Evolutionary conservation across 1,284 basidiomycete species (phyloP).

Genomic region (Xanthoconium separans): DNA sequence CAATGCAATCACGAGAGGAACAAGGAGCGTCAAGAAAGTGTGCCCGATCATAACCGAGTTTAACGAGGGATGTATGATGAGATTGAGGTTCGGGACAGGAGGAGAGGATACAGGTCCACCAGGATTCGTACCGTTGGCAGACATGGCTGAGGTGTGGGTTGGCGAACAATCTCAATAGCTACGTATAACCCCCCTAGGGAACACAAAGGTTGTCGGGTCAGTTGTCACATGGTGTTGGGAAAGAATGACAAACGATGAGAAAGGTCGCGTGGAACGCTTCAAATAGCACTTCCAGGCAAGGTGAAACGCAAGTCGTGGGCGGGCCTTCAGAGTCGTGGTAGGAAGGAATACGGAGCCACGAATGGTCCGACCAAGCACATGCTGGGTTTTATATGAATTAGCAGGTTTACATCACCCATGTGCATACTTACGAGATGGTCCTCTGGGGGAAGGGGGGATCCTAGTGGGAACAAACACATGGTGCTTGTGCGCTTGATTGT

Average conservation of each 20-base stretch:
- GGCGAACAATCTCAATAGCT: not conserved
- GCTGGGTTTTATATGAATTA: conserved; percentile 5
- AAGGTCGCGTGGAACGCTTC: not conserved
- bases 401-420: not conserved
- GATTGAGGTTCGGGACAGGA: not conserved
- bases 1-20: conserved; percentile 31
- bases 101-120: conserved; percentile 10
- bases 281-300: not conserved
- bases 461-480: not conserved
- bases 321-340: not conserved
- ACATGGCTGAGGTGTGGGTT: conserved; percentile 13
- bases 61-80: conserved; percentile 17
- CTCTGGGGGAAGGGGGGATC: no score
- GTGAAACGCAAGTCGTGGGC: not conserved
- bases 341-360: not conserved
- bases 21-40: conserved; percentile 28
- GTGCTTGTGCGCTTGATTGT: no score
- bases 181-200: not conserved
- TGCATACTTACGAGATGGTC: not conserved
- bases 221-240: not conserved
- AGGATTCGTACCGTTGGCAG: conserved; percentile 10
- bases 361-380: not conserved
- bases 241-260: not conserved
- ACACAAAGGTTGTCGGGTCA: not conserved
- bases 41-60: conserved; percentile 26